A percentile compares a stretch with the other conserved stretches of the same genome.
phyloP scores from a whole-genome alignment of 352 stramenopile genomes.

The Globisporangium uncinulatum region DNA sequence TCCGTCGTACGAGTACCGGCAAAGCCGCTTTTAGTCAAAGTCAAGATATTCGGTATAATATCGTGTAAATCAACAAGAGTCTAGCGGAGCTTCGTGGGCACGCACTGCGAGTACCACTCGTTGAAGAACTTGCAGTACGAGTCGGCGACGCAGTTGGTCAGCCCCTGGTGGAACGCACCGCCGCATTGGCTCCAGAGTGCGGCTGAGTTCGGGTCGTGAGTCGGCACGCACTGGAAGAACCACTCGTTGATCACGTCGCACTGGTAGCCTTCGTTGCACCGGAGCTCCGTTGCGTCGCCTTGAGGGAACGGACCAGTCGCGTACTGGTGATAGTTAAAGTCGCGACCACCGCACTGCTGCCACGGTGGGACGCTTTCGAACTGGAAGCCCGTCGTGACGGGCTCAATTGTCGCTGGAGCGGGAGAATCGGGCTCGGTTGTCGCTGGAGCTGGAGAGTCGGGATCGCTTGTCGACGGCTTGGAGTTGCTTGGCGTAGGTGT shows the following conservation, averaged over 20 bases:
- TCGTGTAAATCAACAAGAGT: no score
- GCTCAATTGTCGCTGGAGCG: neutral
- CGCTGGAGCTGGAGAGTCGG: neutral
- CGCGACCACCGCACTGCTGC: slow-evolving; percentile 24
- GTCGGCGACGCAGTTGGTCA: slow-evolving; percentile 15
- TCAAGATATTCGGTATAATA: no score
- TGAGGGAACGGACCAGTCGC: slow-evolving; percentile 6
- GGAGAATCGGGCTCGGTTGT: neutral
- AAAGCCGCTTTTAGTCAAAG: no score
- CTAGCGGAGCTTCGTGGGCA: slow-evolving; percentile 12
- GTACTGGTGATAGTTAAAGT: slow-evolving; percentile 28
- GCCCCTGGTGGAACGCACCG: slow-evolving; percentile 11
- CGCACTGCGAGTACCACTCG: slow-evolving; percentile 45
- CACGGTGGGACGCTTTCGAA: slow-evolving; percentile 13
- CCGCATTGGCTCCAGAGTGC: slow-evolving; percentile 25
- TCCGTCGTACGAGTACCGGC: no score
- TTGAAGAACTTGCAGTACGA: slow-evolving; percentile 24
- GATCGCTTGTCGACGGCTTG: neutral
- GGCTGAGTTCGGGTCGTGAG: slow-evolving; percentile 8
- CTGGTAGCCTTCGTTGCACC: slow-evolving; percentile 18
- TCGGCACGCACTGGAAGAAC: slow-evolving; percentile 29
- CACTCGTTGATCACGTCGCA: slow-evolving; percentile 28
- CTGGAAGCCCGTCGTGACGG: neutral
- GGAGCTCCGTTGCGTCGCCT: slow-evolving; percentile 15
- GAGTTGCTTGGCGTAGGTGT: neutral